Evolutionary conservation across 768 basidiomycete species (phyloP).

Genomic region (Daedaleopsis sinensis): DNA sequence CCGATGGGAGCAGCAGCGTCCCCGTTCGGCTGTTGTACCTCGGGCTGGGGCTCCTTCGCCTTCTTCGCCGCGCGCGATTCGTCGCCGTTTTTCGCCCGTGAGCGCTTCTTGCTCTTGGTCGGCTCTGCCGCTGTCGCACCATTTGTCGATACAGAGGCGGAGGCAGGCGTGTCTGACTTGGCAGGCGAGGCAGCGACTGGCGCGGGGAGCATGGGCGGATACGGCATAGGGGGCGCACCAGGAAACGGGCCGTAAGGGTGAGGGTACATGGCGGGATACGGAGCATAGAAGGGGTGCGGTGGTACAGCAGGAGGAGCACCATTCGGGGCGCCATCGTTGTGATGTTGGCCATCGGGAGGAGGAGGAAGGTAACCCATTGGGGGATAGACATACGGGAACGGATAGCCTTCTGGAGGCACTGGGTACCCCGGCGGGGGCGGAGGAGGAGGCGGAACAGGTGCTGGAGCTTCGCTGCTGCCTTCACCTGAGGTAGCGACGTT

Average conservation of each 20-base stretch:
- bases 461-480: slow-evolving; percentile 8
- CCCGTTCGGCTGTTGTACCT: slow-evolving; percentile 10
- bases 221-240: slow-evolving; percentile 23
- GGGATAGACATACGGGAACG: slow-evolving; percentile 49
- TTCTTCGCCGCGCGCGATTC: slow-evolving; percentile 37
- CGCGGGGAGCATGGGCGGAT: slow-evolving; percentile 21
- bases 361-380: slow-evolving; percentile 43
- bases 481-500: slow-evolving; percentile 10
- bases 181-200: slow-evolving; percentile 24
- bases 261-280: slow-evolving; percentile 42
- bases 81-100: slow-evolving; percentile 32
- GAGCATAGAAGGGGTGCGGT: slow-evolving; percentile 35
- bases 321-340: slow-evolving; percentile 36
- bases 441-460: slow-evolving; percentile 12
- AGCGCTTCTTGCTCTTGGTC: slow-evolving; percentile 34
- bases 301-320: slow-evolving; percentile 34
- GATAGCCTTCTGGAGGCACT: slow-evolving; percentile 44
- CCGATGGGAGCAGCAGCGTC: background rate
- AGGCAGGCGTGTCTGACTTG: slow-evolving; percentile 25
- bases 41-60: slow-evolving; percentile 26
- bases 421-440: slow-evolving; percentile 26
- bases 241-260: slow-evolving; percentile 29
- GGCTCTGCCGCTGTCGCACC: slow-evolving; percentile 15
- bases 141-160: background rate
- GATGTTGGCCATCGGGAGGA: slow-evolving; percentile 39